Percentiles rank a stretch among this genome's conserved stretches.
phyloP scores from a whole-genome alignment of 1,284 basidiomycete genomes.

The Microbotryum intermedium region DNA sequence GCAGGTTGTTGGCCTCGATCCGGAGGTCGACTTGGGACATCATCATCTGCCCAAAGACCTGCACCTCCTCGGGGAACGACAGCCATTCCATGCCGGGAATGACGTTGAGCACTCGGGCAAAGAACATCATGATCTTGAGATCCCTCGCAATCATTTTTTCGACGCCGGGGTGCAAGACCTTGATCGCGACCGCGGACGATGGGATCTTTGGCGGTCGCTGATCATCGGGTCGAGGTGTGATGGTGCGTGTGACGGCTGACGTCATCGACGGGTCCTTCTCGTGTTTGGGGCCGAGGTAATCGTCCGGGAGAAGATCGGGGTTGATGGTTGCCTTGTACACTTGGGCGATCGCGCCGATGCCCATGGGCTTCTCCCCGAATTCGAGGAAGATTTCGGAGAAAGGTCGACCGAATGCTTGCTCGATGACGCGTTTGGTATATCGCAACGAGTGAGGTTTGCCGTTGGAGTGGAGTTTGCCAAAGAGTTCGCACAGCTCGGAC shows the following conservation, averaged over 20 bases:
- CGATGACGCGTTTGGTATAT: slow-evolving; percentile 76
- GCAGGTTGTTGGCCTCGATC: slow-evolving; percentile 80
- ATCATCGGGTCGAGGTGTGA: slow-evolving; percentile 36
- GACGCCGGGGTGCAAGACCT: slow-evolving; percentile 84
- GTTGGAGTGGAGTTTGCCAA: slow-evolving; percentile 82
- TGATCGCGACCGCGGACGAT: slow-evolving; percentile 83
- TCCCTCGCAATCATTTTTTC: slow-evolving; percentile 74
- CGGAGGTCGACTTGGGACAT: slow-evolving; percentile 84
- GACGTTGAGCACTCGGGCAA: slow-evolving; percentile 67
- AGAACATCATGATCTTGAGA: slow-evolving; percentile 88
- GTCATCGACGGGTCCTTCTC: slow-evolving; percentile 17
- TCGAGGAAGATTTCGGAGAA: slow-evolving; percentile 89
- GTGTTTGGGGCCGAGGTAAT: slow-evolving; percentile 39
- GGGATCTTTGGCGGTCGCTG: slow-evolving; percentile 51
- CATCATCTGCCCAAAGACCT: slow-evolving; percentile 97
- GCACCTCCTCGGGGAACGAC: slow-evolving; percentile 89
- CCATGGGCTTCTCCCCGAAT: slow-evolving; percentile 80
- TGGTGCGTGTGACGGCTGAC: slow-evolving; percentile 43
- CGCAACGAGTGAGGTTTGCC: slow-evolving; percentile 71
- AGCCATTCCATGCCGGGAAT: slow-evolving; percentile 95
- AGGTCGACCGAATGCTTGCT: slow-evolving; percentile 61
- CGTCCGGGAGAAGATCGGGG: slow-evolving; percentile 63
- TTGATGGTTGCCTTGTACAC: slow-evolving; percentile 80
- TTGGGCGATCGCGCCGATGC: slow-evolving; percentile 96
- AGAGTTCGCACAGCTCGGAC: slow-evolving; percentile 71